These are phyloP conservation scores for Deuterostichococcus epilithicus DNA, from an alignment of 139 green algal species.

Conservation along the genomic window DNA sequence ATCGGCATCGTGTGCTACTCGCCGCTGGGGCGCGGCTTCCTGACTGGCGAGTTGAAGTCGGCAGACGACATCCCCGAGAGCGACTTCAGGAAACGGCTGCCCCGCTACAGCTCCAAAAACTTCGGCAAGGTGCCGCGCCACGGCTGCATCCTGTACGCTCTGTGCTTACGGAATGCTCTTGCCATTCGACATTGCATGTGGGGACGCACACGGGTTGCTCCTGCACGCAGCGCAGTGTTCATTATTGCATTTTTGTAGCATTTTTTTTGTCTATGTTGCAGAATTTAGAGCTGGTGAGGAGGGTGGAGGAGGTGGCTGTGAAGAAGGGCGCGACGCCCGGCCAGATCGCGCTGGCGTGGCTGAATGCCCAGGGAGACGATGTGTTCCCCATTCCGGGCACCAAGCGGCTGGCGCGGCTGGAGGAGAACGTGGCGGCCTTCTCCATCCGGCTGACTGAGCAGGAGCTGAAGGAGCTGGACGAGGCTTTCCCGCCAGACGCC, in stretches of 20 bases:
- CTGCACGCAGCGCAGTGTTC: neutral
- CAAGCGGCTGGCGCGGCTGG: constrained; percentile 31
- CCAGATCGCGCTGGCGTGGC: constrained; percentile 76
- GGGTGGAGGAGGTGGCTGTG: constrained; percentile 39
- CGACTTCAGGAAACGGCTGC: constrained; percentile 27
- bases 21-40: constrained; percentile 61
- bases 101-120: constrained; percentile 24
- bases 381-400: constrained; percentile 72
- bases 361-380: constrained; percentile 59
- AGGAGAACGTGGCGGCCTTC: constrained; percentile 45
- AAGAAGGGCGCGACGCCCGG: constrained; percentile 56
- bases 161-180: neutral
- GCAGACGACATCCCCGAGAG: constrained; percentile 22
- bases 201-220: neutral
- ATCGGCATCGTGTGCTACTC: constrained; percentile 69
- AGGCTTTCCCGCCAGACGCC: constrained; percentile 7
- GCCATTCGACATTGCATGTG: neutral
- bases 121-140: constrained; percentile 14
- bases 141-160: neutral
- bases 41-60: constrained; percentile 39
- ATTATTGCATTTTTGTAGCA: neutral
- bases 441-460: constrained; percentile 37
- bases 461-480: constrained; percentile 42
- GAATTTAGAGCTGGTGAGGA: constrained; percentile 62
- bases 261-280: neutral